Percentiles rank a stretch among this genome's conserved stretches.
Evolutionary conservation across 306 rosid species (phyloP).

Genomic region (Cicer arietinum): DNA sequence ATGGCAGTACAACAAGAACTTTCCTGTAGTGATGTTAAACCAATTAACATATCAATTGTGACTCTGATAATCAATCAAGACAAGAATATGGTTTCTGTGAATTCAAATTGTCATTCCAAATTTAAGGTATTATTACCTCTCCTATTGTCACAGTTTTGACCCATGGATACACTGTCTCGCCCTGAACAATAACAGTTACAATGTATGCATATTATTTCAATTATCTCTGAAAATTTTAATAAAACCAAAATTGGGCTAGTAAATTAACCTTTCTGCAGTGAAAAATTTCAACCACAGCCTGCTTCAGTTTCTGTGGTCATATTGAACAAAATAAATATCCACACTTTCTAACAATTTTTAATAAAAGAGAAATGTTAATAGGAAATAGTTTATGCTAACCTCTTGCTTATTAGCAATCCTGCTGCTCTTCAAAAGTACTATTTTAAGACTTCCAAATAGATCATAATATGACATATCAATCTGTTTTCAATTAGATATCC

Average conservation of each 20-base stretch:
- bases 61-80: neutral
- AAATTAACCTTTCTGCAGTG: slow-evolving; percentile 68
- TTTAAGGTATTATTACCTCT: slow-evolving; percentile 54
- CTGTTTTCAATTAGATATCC: slow-evolving; percentile 52
- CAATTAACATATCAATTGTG: neutral
- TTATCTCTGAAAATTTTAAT: slow-evolving; percentile 33
- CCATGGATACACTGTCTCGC: slow-evolving; percentile 74
- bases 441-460: slow-evolving; percentile 81
- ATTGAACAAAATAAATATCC: slow-evolving; percentile 34
- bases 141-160: slow-evolving; percentile 60
- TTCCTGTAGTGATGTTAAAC: slow-evolving; percentile 54
- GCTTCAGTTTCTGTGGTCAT: slow-evolving; percentile 65
- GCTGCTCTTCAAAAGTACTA: slow-evolving; percentile 69
- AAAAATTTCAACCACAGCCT: slow-evolving; percentile 73
- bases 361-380: neutral
- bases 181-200: slow-evolving; percentile 47
- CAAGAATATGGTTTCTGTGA: neutral
- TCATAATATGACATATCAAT: slow-evolving; percentile 86
- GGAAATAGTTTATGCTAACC: slow-evolving; percentile 47
- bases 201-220: neutral
- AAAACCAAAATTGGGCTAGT: slow-evolving; percentile 2
- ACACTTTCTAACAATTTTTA: slow-evolving; percentile 1
- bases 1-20: slow-evolving; percentile 72
- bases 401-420: slow-evolving; percentile 70
- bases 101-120: slow-evolving; percentile 9